A percentile compares a stretch with the other conserved stretches of the same genome.
phyloP scores from a whole-genome alignment of 1,139 yeast species.

The Pichia sp. region DNA sequence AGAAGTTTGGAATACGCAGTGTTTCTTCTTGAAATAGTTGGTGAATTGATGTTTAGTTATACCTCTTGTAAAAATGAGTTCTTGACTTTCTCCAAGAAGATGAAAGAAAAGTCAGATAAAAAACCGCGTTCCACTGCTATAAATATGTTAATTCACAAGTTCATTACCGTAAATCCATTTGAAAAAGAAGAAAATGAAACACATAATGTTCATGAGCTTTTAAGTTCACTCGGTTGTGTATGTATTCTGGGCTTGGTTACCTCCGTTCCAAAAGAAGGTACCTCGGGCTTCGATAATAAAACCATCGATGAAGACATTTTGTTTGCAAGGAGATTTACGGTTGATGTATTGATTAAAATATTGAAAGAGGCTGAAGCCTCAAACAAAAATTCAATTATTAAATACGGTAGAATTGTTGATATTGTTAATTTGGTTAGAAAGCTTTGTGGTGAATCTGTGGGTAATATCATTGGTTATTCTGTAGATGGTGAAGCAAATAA shows the following conservation, averaged over 20 bases:
- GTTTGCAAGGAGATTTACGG: conserved; percentile 64
- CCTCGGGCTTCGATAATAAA: conserved; percentile 34
- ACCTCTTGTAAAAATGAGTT: conserved; percentile 78
- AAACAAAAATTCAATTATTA: conserved; percentile 31
- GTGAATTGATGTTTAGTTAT: conserved; percentile 73
- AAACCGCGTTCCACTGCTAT: conserved; percentile 73
- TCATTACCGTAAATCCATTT: conserved; percentile 52
- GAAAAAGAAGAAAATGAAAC: conserved; percentile 29
- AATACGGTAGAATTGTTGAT: conserved; percentile 51
- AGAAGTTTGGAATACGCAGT: conserved; percentile 55
- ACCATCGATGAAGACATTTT: conserved; percentile 61
- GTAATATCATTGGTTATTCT: conserved; percentile 36
- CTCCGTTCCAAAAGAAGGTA: conserved; percentile 36
- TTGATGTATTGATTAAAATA: conserved; percentile 62
- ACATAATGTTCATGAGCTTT: conserved; percentile 36
- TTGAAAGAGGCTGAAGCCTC: conserved; percentile 44
- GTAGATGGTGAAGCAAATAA: conserved; percentile 44
- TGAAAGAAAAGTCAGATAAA: conserved; percentile 32
- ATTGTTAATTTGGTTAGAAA: conserved; percentile 48
- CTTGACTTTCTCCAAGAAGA: conserved; percentile 64
- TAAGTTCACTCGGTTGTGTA: conserved; percentile 46
- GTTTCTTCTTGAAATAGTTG: conserved; percentile 58
- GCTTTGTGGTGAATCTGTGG: conserved; percentile 37
- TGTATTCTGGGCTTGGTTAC: conserved; percentile 58
- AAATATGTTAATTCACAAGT: conserved; percentile 69